phyloP scores from a whole-genome alignment of 116 monocot genomes.

The Papilionanthe hybrid region DNA sequence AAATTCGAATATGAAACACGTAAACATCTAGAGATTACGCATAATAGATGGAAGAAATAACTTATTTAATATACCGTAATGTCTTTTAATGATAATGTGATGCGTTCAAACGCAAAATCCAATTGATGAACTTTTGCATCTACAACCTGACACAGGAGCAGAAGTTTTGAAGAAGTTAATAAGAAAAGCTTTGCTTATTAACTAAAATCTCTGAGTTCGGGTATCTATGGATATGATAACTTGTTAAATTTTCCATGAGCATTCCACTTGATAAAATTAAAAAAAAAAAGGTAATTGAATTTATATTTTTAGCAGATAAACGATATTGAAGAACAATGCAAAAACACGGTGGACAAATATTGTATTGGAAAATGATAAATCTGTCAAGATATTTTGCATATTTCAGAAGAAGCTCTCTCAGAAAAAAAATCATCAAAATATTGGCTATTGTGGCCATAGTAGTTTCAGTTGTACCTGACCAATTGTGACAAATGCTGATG shows the following conservation, averaged over 20 bases:
- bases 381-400: neutral
- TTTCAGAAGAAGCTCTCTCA: neutral
- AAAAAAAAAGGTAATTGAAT: neutral
- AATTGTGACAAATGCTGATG: conserved; percentile 64
- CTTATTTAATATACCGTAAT: conserved; percentile 42
- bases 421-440: neutral
- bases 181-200: neutral
- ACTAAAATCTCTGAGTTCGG: neutral
- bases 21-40: neutral
- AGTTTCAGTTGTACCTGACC: conserved; percentile 53
- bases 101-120: conserved; percentile 69
- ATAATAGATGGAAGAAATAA: neutral
- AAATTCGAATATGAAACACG: no score
- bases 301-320: neutral
- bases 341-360: neutral
- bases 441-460: neutral
- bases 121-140: conserved; percentile 89
- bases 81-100: conserved; percentile 77
- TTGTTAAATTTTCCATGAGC: neutral
- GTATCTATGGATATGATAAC: neutral
- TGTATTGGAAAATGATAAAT: neutral
- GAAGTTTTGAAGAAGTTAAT: neutral
- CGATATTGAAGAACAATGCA: neutral
- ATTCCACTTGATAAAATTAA: neutral
- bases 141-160: conserved; percentile 36